Base-by-base conservation (phyloP, 768 basidiomycete species). In the Pseudohyphozyma bogoriensis region DNA sequence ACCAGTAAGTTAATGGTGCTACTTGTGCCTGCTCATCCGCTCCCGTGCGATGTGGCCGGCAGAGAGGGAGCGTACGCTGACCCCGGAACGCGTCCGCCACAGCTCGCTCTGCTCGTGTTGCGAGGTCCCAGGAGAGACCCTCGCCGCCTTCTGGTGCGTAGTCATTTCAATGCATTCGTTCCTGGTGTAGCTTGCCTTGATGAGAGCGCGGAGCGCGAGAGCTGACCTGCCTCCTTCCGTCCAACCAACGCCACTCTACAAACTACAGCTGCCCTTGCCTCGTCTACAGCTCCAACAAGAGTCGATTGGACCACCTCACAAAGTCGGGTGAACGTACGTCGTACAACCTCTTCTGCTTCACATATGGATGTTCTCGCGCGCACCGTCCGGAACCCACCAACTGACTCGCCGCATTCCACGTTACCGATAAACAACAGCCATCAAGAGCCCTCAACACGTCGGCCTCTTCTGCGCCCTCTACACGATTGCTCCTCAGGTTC, bases 231-330 rank as follows among this genome's bases (percentile, higher is more conserved):
- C 22, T 40, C 32, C 24, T 24, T 28, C 10, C 11, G 16, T 8
- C 3, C 24, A 42, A 18, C 24, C 40, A 42, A n/a, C 29, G 31
- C 47, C 33, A 22, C 29, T 31, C 2, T 22, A 7, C 11, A 24
- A 13, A 2, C 5, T 20, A 11, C 37, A 64, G 63, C 60, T 66
- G 65, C 47, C 65, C 65, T 3, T 66, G 65, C 55, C 26, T 62
- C 10, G 39, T 63, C 2, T 66, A 51, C 52, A 51, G 51, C 0
- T 13, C 31, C 22, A 66, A 60, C 44, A 58, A 59, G 16, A 39
- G 42, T 9, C 37, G 61, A 0, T 33, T 63, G 4, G 22, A 18
- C 18, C 58, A 62, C 26, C 31, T 66, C 1, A 20, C 46, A 9
- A 22, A 56, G 22, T 55, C 46, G 5, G 65, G 65, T 1, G 28